phyloP scores from a whole-genome alignment of 2,329 filamentous ascomycete species.

The Endoconidiophora polonica region DNA sequence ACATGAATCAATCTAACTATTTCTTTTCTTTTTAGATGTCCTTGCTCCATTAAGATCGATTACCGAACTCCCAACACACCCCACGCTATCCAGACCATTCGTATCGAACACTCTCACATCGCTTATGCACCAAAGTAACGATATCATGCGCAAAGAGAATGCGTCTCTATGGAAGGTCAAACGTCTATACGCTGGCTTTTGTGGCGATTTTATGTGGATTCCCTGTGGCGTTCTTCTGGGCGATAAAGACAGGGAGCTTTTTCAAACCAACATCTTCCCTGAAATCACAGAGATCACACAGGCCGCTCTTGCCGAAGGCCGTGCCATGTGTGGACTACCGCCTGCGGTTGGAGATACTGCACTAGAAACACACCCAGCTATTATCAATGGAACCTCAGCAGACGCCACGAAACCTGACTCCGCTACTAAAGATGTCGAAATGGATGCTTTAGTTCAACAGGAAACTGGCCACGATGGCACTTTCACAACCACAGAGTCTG shows the following conservation, averaged over 20 bases:
- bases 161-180: constrained; percentile 57
- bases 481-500: constrained; percentile 1
- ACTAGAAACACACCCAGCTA: too few relatives aligned
- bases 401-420: neutral
- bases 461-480: neutral
- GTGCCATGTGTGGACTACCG: constrained; percentile 2
- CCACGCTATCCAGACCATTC: constrained; percentile 58
- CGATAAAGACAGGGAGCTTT: constrained; percentile 38
- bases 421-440: neutral
- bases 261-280: constrained; percentile 29
- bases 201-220: constrained; percentile 57
- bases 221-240: constrained; percentile 42
- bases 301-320: constrained; percentile 6
- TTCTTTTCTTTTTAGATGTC: constrained; percentile 33
- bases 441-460: neutral
- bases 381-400: neutral
- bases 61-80: constrained; percentile 57
- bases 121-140: constrained; percentile 50
- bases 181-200: constrained; percentile 53
- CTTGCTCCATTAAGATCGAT: constrained; percentile 60
- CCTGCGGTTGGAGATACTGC: neutral
- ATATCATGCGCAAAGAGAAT: constrained; percentile 61
- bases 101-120: constrained; percentile 56
- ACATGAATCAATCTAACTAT: constrained; percentile 13
- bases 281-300: constrained; percentile 21